Base-by-base conservation (phyloP, 2,329 filamentous ascomycete genomes). In the Cladophialophora carrionii region DNA sequence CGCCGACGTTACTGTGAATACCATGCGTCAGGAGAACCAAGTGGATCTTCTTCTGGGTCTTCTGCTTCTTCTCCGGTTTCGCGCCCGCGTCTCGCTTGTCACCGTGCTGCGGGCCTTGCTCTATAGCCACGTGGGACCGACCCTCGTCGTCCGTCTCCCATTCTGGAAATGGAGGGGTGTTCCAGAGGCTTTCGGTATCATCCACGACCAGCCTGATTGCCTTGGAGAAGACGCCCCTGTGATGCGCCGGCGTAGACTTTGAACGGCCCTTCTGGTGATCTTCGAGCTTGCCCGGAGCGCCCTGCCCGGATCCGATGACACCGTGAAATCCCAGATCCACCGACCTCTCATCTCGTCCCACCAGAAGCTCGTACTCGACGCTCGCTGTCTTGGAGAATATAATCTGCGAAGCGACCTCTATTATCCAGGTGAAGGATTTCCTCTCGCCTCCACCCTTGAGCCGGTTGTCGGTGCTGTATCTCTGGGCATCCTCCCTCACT, bases 21-120 rank as follows among this genome's bases (percentile, higher is more conserved):
- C 95, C 95, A 79, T 99, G 95, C 0, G 95, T 98, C 57, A 99
- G 79, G 37, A 99, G 83, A 26, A 99, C 95, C 49, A 99, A 81
- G 75, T 99, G 95, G 1, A 99, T 83, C 70, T 89, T 94, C 78
- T 91, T 92, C 70, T 84, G 84, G 75, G 88, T 90, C 68, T 79
- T 83, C 68, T 63, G 75, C 68, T 60, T 74, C 14, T 72, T 64
- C 4, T 72, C 70, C 14, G 67, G 61, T n/a, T 70, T 68, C n/a
- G 55, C 68, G 22, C 62, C 57, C n/a, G 66, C 52, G 46, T 68
- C 59, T 34, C 49, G 20, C 54, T 64, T 31, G 48, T 71, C 64
- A 49, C 69, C 63, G 55, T 71, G 71, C 63, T 59, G 63, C 59
- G 62, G 64, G 62, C 70, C 66, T 62, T 72, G 69, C 48, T 71